Evolutionary conservation across 2,329 filamentous ascomycete species (phyloP).

Genomic region (Aspergillus sp.): DNA sequence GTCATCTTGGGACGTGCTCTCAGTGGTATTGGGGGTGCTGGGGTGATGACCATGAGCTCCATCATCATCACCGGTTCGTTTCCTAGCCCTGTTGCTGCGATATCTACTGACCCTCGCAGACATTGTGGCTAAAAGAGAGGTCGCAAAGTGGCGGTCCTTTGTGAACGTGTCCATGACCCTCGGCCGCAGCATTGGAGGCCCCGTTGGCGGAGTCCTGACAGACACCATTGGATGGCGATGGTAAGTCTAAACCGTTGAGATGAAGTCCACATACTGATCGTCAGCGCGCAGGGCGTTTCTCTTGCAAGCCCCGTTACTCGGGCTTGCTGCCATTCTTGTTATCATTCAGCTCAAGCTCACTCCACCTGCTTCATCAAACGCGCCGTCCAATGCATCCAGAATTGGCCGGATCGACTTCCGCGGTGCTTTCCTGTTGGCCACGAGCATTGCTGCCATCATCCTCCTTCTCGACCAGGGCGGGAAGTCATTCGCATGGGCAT

Average conservation of each 20-base stretch:
- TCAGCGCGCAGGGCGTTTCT: conserved; percentile 25
- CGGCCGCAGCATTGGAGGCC: conserved; percentile 52
- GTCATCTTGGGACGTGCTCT: conserved; percentile 44
- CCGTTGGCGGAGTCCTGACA: conserved; percentile 60
- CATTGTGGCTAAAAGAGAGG: conserved; percentile 49
- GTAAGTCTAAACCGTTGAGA: conserved; percentile 31
- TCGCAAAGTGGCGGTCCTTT: conserved; percentile 51
- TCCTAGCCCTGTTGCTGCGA: background rate
- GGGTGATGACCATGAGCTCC: conserved; percentile 45
- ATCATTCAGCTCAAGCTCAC: conserved; percentile 39
- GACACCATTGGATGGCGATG: conserved; percentile 67
- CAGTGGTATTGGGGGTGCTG: conserved; percentile 47
- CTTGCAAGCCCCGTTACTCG: conserved; percentile 28
- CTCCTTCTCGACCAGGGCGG: conserved; percentile 53
- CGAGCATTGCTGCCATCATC: conserved; percentile 46
- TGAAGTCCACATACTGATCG: background rate
- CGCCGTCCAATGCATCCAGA: conserved; percentile 21
- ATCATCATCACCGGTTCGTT: conserved; percentile 46
- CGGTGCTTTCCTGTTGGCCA: conserved; percentile 51
- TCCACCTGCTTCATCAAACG: background rate
- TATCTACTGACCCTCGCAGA: conserved; percentile 28
- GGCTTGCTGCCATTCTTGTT: conserved; percentile 41
- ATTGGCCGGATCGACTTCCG: conserved; percentile 60
- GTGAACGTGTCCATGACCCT: conserved; percentile 53
- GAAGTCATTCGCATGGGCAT: conserved; percentile 36